phyloP scores from a whole-genome alignment of 2,329 filamentous ascomycete genomes.

The Colletotrichum ledebouriae region DNA sequence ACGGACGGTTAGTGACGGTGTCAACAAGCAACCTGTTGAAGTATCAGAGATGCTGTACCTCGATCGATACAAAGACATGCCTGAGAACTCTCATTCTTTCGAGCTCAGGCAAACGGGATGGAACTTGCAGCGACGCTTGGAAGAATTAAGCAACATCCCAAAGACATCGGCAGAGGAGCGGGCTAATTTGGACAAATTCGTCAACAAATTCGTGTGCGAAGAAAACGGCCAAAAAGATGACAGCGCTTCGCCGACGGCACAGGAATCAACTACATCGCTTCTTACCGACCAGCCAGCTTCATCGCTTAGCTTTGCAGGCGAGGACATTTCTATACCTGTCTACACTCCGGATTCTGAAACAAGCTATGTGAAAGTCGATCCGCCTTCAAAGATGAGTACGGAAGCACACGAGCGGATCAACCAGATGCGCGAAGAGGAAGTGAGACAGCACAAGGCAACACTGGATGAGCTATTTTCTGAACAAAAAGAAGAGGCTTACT shows the following conservation, averaged over 20 bases:
- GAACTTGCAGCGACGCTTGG: conserved; percentile 77
- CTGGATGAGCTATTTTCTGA: conserved; percentile 70
- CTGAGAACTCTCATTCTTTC: conserved; percentile 71
- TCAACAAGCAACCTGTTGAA: conserved; percentile 83
- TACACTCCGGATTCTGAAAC: conserved; percentile 20
- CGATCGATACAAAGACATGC: conserved; percentile 86
- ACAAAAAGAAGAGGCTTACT: conserved; percentile 78
- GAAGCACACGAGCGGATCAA: conserved; percentile 46
- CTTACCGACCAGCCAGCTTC: conserved; percentile 25
- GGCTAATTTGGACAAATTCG: conserved; percentile 23
- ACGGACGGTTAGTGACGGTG: conserved; percentile 79
- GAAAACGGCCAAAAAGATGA: not conserved
- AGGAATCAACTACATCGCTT: conserved; percentile 25
- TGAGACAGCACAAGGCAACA: conserved; percentile 47
- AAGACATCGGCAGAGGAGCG: conserved; percentile 31
- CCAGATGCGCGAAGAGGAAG: conserved; percentile 62
- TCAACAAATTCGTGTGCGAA: conserved; percentile 29
- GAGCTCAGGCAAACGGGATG: conserved; percentile 77
- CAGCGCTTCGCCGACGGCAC: not conserved
- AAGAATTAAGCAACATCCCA: conserved; percentile 54
- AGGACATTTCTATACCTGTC: conserved; percentile 23
- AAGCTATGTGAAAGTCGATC: conserved; percentile 11
- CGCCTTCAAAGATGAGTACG: not conserved
- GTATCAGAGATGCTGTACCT: conserved; percentile 88
- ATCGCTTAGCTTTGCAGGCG: conserved; percentile 35